Evolutionary conservation across 805 yeast genomes (phyloP).

Genomic region (Scheffersomyces spartinae): DNA sequence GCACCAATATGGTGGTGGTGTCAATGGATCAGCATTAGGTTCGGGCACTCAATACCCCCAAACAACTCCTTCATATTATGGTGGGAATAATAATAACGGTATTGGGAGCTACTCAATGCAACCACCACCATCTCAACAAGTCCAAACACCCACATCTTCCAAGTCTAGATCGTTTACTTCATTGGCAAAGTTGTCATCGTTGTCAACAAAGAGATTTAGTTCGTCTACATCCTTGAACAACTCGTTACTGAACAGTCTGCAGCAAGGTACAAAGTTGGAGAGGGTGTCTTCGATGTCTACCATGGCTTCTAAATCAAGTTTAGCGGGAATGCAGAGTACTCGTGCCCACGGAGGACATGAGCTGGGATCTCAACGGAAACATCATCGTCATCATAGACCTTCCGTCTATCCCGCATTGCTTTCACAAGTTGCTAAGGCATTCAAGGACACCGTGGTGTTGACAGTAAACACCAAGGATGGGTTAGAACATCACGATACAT

Average conservation of each 20-base stretch:
- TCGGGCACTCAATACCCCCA: too few relatives aligned
- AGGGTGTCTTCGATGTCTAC: conserved; percentile 18
- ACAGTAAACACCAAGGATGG: conserved; percentile 86
- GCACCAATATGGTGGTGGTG: too few relatives aligned
- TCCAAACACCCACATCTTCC: conserved; percentile 27
- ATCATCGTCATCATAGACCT: conserved; percentile 46
- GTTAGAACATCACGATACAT: conserved; percentile 81
- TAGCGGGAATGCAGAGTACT: too few relatives aligned
- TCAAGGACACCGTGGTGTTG: conserved; percentile 55
- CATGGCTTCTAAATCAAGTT: conserved; percentile 11
- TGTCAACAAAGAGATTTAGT: conserved; percentile 28
- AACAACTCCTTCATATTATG: too few relatives aligned
- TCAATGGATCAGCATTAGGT: too few relatives aligned
- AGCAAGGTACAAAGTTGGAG: too few relatives aligned
- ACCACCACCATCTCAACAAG: conserved; percentile 6
- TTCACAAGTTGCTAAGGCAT: conserved; percentile 72
- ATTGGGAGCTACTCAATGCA: conserved; percentile 2
- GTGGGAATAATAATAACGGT: too few relatives aligned
- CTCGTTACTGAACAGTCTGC: too few relatives aligned
- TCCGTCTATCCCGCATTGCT: conserved; percentile 82
- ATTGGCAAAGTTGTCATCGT: conserved; percentile 27
- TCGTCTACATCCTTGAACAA: conserved; percentile 21
- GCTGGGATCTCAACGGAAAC: conserved; percentile 1
- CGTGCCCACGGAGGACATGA: conserved; percentile 2
- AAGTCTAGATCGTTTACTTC: conserved; percentile 31